These are phyloP conservation scores for Pseudotulostoma volvatum DNA, from an alignment of 495 filamentous ascomycete genomes.

Conservation along the genomic window DNA sequence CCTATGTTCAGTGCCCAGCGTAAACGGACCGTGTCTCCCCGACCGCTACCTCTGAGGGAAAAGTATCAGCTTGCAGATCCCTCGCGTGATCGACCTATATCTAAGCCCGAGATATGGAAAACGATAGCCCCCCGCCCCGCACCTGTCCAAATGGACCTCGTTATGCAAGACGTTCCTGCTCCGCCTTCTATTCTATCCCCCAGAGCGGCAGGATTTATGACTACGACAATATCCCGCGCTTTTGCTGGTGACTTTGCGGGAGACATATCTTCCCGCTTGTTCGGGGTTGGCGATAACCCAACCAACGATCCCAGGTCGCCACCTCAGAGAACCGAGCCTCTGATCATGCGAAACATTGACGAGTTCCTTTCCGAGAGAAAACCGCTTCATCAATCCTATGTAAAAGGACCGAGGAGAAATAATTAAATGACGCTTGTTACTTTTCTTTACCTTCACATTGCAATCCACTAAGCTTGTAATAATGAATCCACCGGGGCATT, in stretches of 20 bases:
- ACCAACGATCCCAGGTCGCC: conserved; percentile 32
- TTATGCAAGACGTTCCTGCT: conserved; percentile 22
- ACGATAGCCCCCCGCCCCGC: conserved; percentile 8
- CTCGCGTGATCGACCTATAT: conserved; percentile 7
- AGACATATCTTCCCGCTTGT: conserved; percentile 13
- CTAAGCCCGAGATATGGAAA: background rate
- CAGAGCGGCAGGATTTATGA: conserved; percentile 30
- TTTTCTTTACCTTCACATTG: background rate
- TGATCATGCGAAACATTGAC: conserved; percentile 38
- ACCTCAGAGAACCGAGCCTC: conserved; percentile 25
- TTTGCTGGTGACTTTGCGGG: conserved; percentile 21
- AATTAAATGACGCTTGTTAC: background rate
- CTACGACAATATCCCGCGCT: conserved; percentile 20
- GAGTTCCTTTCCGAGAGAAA: conserved; percentile 23
- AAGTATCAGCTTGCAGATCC: conserved; percentile 16
- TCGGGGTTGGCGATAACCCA: conserved; percentile 15
- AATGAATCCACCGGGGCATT: conserved; percentile 1
- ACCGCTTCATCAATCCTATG: background rate
- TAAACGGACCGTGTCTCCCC: conserved; percentile 25
- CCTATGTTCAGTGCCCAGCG: conserved; percentile 7
- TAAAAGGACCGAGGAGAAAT: background rate
- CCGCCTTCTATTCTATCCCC: conserved; percentile 31
- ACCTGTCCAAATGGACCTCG: conserved; percentile 19
- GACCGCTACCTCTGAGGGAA: conserved; percentile 27
- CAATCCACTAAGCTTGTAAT: background rate